phyloP scores from a whole-genome alignment of 2,329 filamentous ascomycete species.

The Neospermospora avenae region DNA sequence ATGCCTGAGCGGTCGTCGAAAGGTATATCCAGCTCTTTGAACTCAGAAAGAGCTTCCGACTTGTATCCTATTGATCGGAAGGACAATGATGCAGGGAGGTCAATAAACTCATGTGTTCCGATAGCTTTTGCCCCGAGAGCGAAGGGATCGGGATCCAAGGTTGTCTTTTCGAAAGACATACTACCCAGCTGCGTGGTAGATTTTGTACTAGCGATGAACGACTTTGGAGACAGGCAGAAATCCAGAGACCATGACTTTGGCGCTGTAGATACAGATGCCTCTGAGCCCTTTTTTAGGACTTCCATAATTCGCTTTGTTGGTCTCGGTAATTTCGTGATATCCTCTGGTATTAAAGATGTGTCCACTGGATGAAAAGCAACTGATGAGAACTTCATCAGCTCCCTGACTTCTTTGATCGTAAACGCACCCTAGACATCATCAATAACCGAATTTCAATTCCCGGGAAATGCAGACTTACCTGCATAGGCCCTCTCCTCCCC shows the following conservation, averaged over 20 bases:
- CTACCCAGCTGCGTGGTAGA: conserved; percentile 51
- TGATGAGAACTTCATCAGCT: conserved; percentile 73
- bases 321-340: conserved; percentile 68
- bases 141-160: conserved; percentile 52
- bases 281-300: conserved; percentile 72
- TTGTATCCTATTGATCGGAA: conserved; percentile 97
- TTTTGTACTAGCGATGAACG: conserved; percentile 51
- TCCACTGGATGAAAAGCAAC: conserved; percentile 72
- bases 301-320: conserved; percentile 76
- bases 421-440: conserved; percentile 66
- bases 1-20: conserved; percentile 75
- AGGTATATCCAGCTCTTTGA: conserved; percentile 68
- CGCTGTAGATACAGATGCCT: conserved; percentile 42
- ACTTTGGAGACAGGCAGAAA: conserved; percentile 75
- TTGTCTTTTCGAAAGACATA: conserved; percentile 64
- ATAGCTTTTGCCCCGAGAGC: conserved; percentile 48
- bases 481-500: conserved; percentile 82
- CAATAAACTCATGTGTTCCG: conserved; percentile 47
- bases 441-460: conserved; percentile 5
- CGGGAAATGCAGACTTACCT: conserved; percentile 48
- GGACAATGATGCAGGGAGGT: conserved; percentile 65
- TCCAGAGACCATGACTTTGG: conserved; percentile 77
- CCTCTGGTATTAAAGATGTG: conserved; percentile 60
- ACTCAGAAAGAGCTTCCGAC: conserved; percentile 71
- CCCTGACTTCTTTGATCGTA: conserved; percentile 90